Evolutionary conservation across 208 protist genomes (phyloP).

Genomic region (Crithidia bombi): DNA sequence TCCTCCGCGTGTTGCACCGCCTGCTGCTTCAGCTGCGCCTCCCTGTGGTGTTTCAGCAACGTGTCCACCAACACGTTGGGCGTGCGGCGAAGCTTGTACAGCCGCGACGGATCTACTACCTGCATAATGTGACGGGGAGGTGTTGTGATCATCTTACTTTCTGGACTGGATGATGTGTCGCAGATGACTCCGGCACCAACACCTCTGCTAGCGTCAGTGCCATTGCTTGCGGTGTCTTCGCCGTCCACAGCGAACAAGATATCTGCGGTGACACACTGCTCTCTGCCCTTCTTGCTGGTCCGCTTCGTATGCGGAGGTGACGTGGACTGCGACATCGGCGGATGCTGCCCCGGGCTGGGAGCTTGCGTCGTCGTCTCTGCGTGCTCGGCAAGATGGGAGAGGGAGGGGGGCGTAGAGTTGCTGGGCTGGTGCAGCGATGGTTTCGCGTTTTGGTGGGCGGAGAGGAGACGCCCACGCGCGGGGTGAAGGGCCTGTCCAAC

Average conservation of each 20-base stretch:
- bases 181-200: too few species aligned
- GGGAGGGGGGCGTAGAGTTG: not conserved
- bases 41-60: constrained; percentile 19
- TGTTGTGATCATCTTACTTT: not conserved
- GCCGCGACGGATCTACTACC: constrained; percentile 16
- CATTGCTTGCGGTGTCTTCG: not conserved
- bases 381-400: not conserved
- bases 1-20: constrained; percentile 25
- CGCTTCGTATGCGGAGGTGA: not conserved
- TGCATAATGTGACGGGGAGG: constrained; percentile 14
- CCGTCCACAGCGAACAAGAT: not conserved
- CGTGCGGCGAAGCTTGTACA: constrained; percentile 23
- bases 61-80: constrained; percentile 28
- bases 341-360: not conserved
- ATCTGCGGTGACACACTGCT: not conserved
- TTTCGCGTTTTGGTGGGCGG: not conserved
- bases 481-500: not conserved
- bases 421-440: not conserved
- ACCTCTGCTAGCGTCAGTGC: too few species aligned
- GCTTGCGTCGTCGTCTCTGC: not conserved
- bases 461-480: not conserved
- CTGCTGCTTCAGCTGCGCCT: constrained; percentile 18
- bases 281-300: not conserved
- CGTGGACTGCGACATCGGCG: too few species aligned
- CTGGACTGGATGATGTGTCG: too few species aligned